Evolutionary conservation across 2,329 filamentous ascomycete genomes (phyloP).

Genomic region (Metarhizium anisopliae): DNA sequence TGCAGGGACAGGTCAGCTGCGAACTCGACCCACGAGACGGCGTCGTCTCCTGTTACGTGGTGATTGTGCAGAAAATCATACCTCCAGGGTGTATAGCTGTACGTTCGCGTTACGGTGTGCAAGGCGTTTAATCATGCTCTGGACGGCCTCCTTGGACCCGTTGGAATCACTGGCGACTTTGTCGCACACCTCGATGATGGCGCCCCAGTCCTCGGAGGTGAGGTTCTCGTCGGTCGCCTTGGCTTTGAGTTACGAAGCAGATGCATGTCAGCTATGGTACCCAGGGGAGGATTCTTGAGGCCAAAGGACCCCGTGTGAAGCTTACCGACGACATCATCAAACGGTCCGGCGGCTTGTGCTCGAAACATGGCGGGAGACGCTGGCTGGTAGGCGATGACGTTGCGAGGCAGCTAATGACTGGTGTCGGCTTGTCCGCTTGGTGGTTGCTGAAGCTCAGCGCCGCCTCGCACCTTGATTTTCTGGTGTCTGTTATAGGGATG

Average conservation of each 20-base stretch:
- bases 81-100: conserved; percentile 88
- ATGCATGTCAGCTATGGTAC: background rate
- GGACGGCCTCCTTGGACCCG: conserved; percentile 73
- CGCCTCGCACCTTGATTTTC: background rate
- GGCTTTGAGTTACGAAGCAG: conserved; percentile 26
- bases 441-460: background rate
- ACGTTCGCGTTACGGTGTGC: conserved; percentile 94
- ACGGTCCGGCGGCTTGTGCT: conserved; percentile 47
- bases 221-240: conserved; percentile 96
- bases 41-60: background rate
- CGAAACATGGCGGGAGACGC: conserved; percentile 42
- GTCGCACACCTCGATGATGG: conserved; percentile 56
- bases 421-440: background rate
- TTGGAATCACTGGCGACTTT: conserved; percentile 45
- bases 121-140: conserved; percentile 83
- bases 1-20: background rate
- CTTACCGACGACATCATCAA: conserved; percentile 52
- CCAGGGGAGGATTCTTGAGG: background rate
- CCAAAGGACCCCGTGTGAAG: conserved; percentile 10
- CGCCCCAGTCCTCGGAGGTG: conserved; percentile 67
- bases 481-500: background rate
- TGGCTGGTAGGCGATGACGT: conserved; percentile 9
- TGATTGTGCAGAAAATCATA: conserved; percentile 23
- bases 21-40: background rate
- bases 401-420: background rate